These are phyloP conservation scores for Urochloa ruziziensis DNA, from an alignment of 176 grass and related monocot genomes.

Conservation along the genomic window DNA sequence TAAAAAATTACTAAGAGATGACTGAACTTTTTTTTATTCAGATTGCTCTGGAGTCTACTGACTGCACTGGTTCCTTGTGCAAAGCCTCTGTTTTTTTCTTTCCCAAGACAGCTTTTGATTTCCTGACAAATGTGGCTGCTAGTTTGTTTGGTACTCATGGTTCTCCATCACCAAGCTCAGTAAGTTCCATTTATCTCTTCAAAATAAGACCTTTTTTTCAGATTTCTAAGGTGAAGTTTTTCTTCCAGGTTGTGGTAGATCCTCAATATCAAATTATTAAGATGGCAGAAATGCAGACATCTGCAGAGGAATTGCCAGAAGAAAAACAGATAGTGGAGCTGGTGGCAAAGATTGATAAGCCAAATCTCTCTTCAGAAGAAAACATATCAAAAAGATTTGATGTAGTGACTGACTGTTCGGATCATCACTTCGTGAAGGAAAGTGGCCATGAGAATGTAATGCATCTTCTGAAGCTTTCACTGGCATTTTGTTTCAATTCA, in stretches of 20 bases:
- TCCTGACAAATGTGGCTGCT: conserved; percentile 63
- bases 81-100: conserved; percentile 59
- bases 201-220: not conserved
- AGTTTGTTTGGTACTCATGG: conserved; percentile 53
- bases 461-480: not conserved
- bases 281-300: conserved; percentile 42
- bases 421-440: conserved; percentile 80
- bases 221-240: conserved; percentile 21
- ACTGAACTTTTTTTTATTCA: conserved; percentile 24
- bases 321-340: conserved; percentile 44
- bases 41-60: conserved; percentile 51
- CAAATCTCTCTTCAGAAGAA: conserved; percentile 38
- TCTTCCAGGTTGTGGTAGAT: conserved; percentile 51
- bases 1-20: conserved; percentile 13
- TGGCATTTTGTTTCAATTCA: not conserved
- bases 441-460: conserved; percentile 41
- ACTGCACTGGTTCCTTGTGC: conserved; percentile 46
- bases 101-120: conserved; percentile 57
- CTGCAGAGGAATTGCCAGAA: conserved; percentile 34
- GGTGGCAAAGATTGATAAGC: conserved; percentile 39
- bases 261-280: conserved; percentile 60
- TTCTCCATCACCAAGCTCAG: conserved; percentile 45
- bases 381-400: conserved; percentile 62
- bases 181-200: conserved; percentile 37
- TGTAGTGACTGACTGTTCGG: conserved; percentile 68